These are phyloP conservation scores for Adenanthera pavonina DNA, from an alignment of 306 rosid species.

Conservation along the genomic window DNA sequence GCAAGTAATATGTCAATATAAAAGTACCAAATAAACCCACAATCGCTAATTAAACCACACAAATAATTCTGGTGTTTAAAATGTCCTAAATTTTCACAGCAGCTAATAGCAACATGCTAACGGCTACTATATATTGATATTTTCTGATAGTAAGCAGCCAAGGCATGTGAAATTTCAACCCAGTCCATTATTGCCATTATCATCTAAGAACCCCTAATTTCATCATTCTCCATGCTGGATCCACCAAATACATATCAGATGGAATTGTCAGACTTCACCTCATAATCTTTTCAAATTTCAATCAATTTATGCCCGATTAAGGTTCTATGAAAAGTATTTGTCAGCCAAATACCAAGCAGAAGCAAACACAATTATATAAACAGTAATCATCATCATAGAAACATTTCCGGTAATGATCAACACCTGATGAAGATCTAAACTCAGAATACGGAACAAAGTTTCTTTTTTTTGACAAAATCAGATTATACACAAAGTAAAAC, in stretches of 20 bases:
- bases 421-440: neutral
- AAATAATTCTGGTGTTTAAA: neutral
- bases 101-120: neutral
- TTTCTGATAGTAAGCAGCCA: neutral
- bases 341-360: constrained; percentile 23
- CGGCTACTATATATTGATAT: neutral
- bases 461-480: neutral
- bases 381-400: constrained; percentile 11
- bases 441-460: neutral
- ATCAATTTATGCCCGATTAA: neutral
- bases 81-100: constrained; percentile 9
- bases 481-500: constrained; percentile 43
- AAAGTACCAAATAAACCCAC: neutral
- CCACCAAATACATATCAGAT: constrained; percentile 9
- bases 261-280: constrained; percentile 15
- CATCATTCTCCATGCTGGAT: constrained; percentile 3
- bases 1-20: neutral
- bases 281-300: constrained; percentile 22
- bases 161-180: neutral
- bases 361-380: constrained; percentile 5
- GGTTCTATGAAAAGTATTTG: constrained; percentile 20
- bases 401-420: neutral
- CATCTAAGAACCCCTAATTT: constrained; percentile 7
- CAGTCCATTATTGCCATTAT: constrained; percentile 18
- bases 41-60: neutral